phyloP scores from a whole-genome alignment of 2,329 filamentous ascomycete species.

The Hypoxylon sp. region DNA sequence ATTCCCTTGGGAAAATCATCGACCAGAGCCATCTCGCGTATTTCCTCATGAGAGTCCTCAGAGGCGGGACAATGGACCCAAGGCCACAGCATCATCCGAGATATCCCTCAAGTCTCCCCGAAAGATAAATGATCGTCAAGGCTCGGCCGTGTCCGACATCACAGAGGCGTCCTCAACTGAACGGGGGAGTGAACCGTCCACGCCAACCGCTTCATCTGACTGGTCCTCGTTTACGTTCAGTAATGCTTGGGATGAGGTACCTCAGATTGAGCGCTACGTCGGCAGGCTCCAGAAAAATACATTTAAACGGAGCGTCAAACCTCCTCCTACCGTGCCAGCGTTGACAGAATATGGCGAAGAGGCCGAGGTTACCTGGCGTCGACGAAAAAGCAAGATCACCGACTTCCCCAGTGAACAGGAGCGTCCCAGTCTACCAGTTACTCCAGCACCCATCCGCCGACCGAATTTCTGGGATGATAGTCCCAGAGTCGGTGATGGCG shows the following conservation, averaged over 20 bases:
- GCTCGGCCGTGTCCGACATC: slow-evolving; percentile 55
- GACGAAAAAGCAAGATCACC: slow-evolving; percentile 76
- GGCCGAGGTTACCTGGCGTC: slow-evolving; percentile 55
- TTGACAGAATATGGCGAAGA: slow-evolving; percentile 47
- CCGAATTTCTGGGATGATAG: slow-evolving; percentile 75
- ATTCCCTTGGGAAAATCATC: slow-evolving; percentile 90
- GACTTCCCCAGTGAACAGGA: slow-evolving; percentile 89
- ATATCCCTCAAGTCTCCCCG: slow-evolving; percentile 40
- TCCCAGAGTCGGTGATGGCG: slow-evolving; percentile 62
- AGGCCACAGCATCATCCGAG: slow-evolving; percentile 31
- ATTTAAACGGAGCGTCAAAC: slow-evolving; percentile 56
- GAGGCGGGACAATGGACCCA: slow-evolving; percentile 37
- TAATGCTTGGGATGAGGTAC: slow-evolving; percentile 95
- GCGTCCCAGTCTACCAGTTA: slow-evolving; percentile 90
- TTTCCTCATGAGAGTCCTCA: slow-evolving; percentile 71
- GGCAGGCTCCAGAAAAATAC: slow-evolving; percentile 78
- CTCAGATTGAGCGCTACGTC: slow-evolving; percentile 90
- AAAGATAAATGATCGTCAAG: slow-evolving; percentile 40
- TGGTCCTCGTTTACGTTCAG: slow-evolving; percentile 82
- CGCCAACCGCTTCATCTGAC: slow-evolving; percentile 66
- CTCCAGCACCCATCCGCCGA: slow-evolving; percentile 83
- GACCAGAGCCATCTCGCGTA: slow-evolving; percentile 73
- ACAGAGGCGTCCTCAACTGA: slow-evolving; percentile 57
- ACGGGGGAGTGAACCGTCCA: slow-evolving; percentile 61
- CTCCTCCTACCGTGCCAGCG: slow-evolving; percentile 48